These are phyloP conservation scores for Ambrosiella beaveri DNA, from an alignment of 2,329 filamentous ascomycete genomes.

Conservation along the genomic window DNA sequence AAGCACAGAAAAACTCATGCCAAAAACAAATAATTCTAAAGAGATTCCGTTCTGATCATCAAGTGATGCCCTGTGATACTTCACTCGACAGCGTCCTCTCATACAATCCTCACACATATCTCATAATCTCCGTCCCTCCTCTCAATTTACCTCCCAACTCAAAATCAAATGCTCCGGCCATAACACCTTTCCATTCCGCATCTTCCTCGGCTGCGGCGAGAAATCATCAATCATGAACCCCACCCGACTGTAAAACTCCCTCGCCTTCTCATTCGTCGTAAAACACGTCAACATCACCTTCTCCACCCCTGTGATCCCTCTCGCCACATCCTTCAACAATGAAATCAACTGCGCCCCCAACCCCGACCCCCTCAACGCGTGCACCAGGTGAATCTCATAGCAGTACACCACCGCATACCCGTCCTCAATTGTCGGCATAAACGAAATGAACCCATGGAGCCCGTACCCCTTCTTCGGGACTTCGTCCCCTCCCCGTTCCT, in stretches of 20 bases:
- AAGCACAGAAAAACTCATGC: neutral
- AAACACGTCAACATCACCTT: slow-evolving; percentile 67
- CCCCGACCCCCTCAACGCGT: slow-evolving; percentile 41
- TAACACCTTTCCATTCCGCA: slow-evolving; percentile 36
- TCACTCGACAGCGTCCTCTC: neutral
- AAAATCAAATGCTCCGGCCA: slow-evolving; percentile 43
- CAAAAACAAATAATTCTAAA: neutral
- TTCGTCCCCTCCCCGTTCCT: slow-evolving; percentile 11
- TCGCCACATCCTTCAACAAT: slow-evolving; percentile 35
- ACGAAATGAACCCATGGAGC: slow-evolving; percentile 42
- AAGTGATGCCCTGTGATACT: neutral
- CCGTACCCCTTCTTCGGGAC: neutral
- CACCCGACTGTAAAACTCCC: slow-evolving; percentile 42
- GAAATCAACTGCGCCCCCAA: slow-evolving; percentile 44
- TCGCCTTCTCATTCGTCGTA: slow-evolving; percentile 37
- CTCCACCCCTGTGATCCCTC: slow-evolving; percentile 32
- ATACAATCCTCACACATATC: slow-evolving; percentile 16
- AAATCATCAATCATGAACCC: slow-evolving; percentile 40
- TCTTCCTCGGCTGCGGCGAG: slow-evolving; percentile 34
- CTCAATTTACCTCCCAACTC: slow-evolving; percentile 25
- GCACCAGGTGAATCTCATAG: slow-evolving; percentile 57
- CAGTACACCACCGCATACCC: slow-evolving; percentile 52
- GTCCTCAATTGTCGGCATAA: slow-evolving; percentile 56
- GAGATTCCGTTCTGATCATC: neutral
- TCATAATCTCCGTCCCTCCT: neutral